Base-by-base conservation (phyloP, 129 eudicot species). In the Heracleum sosnowskyi region DNA sequence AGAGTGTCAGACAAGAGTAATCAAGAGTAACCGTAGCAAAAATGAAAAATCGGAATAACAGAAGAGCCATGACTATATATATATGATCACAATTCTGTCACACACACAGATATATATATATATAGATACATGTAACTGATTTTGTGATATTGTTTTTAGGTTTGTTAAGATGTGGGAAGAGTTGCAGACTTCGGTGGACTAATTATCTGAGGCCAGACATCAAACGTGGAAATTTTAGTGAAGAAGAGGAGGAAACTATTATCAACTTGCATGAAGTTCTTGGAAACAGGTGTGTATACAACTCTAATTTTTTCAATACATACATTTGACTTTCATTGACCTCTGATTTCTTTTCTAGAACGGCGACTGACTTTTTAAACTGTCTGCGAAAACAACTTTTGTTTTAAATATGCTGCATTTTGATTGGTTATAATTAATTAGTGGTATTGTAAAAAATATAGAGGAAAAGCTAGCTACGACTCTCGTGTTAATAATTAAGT, bases 131-230 rank as follows among this genome's bases (percentile, higher is more conserved):
- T 49, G 2, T 70, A 20, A 33, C 46, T 39, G 1, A 70, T 39
- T 37, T 28, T 33, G 63, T 29, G 7, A 3, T 45, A 5, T 39
- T 37, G 15, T 22, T 7, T 0, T 40, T 26, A 89, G 97, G 97
- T 46, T 82, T 91, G 60, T 74, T 78, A 24, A 87, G 94, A 85
- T 92, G 97, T 26, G 92, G 97, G 24, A 91, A 89, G 77, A 89
- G 93, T 81, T 91, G 97, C 12, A 81, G 97, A 75, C 91, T 91
- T 1, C 88, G 97, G 76, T 91, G 97, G 97, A 86, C 85, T 8
- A 91, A 91, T 76, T 91, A 91, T 81, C 74, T 91, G 28, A 44
- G 86, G 53, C 97, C 96, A 0, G 90, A 91, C 37, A 88, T 89
- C 46, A 91, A 89, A 74, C 80, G 94, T 31, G 97, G 94, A 24